Percentiles rank a stretch among this genome's conserved stretches.
Evolutionary conservation across 2,329 filamentous ascomycete genomes (phyloP).

Genomic region (Pseudopyrenochaeta lycopersici): DNA sequence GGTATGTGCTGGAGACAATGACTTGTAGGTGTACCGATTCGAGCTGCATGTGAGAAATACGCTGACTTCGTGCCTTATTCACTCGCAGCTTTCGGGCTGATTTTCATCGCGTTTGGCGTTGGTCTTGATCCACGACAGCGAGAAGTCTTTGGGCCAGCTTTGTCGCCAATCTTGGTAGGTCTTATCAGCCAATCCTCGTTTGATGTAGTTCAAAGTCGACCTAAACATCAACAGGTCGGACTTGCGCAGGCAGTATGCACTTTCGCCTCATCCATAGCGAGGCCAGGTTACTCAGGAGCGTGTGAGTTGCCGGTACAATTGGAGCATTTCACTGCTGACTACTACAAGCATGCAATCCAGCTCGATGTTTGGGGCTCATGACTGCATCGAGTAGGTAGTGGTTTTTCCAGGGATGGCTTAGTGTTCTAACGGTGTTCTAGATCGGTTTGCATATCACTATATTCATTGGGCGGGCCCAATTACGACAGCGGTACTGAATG

Average conservation of each 20-base stretch:
- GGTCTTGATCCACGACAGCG: conserved; percentile 64
- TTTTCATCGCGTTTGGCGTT: conserved; percentile 62
- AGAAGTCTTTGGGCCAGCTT: conserved; percentile 58
- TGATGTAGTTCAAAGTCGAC: too few species aligned
- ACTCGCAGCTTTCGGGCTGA: conserved; percentile 47
- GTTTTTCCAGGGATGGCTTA: conserved; percentile 5
- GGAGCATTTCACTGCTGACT: neutral
- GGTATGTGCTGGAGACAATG: conserved; percentile 60
- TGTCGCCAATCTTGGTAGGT: conserved; percentile 61
- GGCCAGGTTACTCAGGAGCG: conserved; percentile 44
- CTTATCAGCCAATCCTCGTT: neutral
- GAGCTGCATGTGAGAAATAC: too few species aligned
- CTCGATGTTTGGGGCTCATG: conserved; percentile 49
- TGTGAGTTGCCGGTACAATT: conserved; percentile 24
- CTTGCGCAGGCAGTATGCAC: conserved; percentile 36
- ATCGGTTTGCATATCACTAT: conserved; percentile 44
- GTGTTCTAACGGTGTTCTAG: conserved; percentile 17
- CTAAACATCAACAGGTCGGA: conserved; percentile 20
- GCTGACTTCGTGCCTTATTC: too few species aligned
- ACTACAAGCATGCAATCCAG: conserved; percentile 42
- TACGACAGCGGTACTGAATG: conserved; percentile 43
- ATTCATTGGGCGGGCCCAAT: conserved; percentile 44
- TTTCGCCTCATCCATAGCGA: conserved; percentile 36
- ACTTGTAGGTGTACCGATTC: conserved; percentile 24
- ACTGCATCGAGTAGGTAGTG: conserved; percentile 16